These are phyloP conservation scores for Lunularia cruciata DNA, from an alignment of 225 moss, liverwort and hornwort genomes.

Conservation along the genomic window DNA sequence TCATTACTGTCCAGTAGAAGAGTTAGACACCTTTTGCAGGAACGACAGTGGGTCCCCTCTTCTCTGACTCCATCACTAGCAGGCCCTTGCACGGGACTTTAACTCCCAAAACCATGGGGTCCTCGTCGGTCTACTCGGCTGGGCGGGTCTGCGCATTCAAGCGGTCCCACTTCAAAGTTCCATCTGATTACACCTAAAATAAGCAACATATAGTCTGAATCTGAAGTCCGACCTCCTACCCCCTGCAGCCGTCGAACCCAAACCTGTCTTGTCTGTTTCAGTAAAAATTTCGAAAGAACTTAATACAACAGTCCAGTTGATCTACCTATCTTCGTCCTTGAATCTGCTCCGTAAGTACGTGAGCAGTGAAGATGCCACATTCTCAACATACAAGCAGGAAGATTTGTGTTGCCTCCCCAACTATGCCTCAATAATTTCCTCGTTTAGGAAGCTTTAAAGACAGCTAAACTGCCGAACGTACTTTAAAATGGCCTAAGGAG, in stretches of 20 bases:
- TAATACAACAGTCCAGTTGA: too few relatives aligned
- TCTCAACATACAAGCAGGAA: too few relatives aligned
- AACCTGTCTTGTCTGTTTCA: too few relatives aligned
- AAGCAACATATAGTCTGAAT: not conserved
- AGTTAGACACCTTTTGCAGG: constrained; percentile 9
- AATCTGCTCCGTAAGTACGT: not conserved
- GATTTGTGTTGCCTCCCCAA: too few relatives aligned
- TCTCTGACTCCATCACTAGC: constrained; percentile 18
- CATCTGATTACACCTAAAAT: not conserved
- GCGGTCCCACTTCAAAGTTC: constrained; percentile 4
- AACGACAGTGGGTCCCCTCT: constrained; percentile 22
- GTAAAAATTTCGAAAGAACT: too few relatives aligned
- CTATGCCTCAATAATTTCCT: too few relatives aligned
- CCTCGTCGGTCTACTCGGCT: too few relatives aligned
- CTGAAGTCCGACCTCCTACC: not conserved
- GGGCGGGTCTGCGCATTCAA: not conserved
- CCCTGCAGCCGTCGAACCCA: constrained; percentile 10
- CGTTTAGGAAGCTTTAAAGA: too few relatives aligned
- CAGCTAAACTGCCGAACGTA: too few relatives aligned
- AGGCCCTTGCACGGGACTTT: constrained; percentile 27
- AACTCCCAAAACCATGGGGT: constrained; percentile 21
- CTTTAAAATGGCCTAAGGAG: too few relatives aligned
- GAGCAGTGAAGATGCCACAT: too few relatives aligned
- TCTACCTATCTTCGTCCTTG: not conserved
- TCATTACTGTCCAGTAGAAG: constrained; percentile 27